Conservation (phyloP, 2,329 filamentous ascomycete species). For the Ophiostoma quercus region DNA sequence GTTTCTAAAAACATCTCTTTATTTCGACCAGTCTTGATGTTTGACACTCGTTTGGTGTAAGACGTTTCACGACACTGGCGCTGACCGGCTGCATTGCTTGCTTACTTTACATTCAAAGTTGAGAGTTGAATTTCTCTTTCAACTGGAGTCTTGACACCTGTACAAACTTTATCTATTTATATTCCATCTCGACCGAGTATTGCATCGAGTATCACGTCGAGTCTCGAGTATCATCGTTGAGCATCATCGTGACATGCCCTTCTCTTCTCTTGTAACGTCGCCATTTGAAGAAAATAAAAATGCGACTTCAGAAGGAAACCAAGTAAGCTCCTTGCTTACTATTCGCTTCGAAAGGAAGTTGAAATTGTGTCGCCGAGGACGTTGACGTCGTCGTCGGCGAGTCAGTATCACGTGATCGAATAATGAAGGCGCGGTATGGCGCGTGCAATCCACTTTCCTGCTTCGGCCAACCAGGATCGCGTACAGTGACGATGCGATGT, state of each 20-base stretch:
- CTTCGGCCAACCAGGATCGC: not conserved
- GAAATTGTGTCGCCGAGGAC: not conserved
- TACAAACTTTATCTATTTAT: too few species aligned
- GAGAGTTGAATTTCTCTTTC: too few species aligned
- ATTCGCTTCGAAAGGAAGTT: not conserved
- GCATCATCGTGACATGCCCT: not conserved
- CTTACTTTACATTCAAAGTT: not conserved
- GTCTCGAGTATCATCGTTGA: not conserved
- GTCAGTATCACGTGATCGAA: not conserved
- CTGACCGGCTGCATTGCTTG: not conserved
- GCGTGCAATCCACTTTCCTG: conserved; percentile 9
- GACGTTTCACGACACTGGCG: not conserved
- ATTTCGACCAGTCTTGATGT: not conserved
- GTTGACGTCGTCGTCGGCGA: not conserved
- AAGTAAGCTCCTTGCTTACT: too few species aligned
- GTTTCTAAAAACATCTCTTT: not conserved
- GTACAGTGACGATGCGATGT: not conserved
- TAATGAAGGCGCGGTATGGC: not conserved
- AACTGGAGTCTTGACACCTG: too few species aligned
- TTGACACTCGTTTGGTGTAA: not conserved
- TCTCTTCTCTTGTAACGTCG: not conserved
- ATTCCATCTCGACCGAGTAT: too few species aligned
- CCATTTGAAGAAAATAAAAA: too few species aligned
- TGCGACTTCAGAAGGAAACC: too few species aligned
- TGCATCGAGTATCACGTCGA: not conserved